These are phyloP conservation scores for Eucalyptus pauciflora DNA, from an alignment of 345 rosid species.

Conservation along the genomic window DNA sequence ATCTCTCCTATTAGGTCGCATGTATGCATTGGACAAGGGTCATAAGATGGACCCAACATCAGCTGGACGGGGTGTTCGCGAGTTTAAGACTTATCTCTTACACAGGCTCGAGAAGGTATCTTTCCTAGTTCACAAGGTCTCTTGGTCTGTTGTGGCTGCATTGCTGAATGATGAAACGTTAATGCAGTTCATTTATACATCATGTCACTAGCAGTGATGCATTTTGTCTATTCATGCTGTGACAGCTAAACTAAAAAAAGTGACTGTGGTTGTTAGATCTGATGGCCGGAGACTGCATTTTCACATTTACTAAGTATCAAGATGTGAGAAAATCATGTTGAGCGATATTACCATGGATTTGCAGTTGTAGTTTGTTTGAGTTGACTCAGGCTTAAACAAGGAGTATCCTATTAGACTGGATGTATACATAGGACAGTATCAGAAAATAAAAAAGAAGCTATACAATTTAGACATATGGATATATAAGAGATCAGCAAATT, in stretches of 20 bases:
- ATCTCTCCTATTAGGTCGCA: conserved; percentile 52
- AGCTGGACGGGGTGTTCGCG: conserved; percentile 86
- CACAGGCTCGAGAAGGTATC: conserved; percentile 75
- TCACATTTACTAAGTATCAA: background rate
- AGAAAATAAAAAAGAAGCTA: background rate
- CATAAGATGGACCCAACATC: conserved; percentile 67
- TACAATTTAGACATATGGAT: background rate
- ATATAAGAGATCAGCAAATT: no score
- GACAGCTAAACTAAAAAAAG: background rate
- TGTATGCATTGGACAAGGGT: conserved; percentile 91
- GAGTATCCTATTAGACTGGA: background rate
- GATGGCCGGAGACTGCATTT: background rate
- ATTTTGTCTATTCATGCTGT: background rate
- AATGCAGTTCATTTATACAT: background rate
- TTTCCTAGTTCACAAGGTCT: background rate
- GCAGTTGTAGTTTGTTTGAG: background rate
- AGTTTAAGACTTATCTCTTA: conserved; percentile 87
- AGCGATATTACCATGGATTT: background rate
- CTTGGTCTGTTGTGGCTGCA: background rate
- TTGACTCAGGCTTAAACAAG: background rate
- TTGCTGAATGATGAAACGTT: background rate
- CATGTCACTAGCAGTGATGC: background rate
- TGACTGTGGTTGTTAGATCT: background rate
- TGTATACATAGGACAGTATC: background rate
- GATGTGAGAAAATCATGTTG: background rate